phyloP scores from a whole-genome alignment of 148 eudicot genomes.

The Persicaria tinctoria region DNA sequence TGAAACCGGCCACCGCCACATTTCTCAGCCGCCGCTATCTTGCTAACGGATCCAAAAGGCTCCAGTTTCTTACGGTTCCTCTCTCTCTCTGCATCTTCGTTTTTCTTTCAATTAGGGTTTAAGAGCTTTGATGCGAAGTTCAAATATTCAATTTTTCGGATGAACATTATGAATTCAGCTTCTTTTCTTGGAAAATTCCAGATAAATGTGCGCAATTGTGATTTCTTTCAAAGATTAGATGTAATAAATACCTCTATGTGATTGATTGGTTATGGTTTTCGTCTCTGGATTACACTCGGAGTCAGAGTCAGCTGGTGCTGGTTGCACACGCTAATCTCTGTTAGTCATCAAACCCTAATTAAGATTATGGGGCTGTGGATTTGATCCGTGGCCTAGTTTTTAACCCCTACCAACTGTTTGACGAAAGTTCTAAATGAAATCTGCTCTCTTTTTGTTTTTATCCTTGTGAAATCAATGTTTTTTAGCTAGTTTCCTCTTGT shows the following conservation, averaged over 20 bases:
- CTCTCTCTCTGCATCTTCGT: neutral
- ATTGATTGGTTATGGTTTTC: neutral
- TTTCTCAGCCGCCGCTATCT: neutral
- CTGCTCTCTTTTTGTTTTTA: neutral
- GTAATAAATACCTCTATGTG: neutral
- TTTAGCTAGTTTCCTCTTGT: neutral
- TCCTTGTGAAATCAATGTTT: neutral
- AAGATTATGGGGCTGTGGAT: neutral
- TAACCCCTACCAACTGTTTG: slow-evolving; percentile 5
- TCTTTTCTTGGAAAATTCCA: neutral
- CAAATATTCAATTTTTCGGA: neutral
- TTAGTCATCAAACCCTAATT: neutral
- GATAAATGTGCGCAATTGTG: neutral
- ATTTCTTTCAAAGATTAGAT: neutral
- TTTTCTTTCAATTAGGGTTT: neutral
- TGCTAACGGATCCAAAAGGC: neutral
- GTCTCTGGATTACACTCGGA: neutral
- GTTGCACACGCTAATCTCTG: neutral
- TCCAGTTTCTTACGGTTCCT: neutral
- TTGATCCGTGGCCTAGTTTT: neutral
- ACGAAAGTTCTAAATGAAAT: neutral
- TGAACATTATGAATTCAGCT: neutral
- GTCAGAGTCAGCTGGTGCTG: neutral
- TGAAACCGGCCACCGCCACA: neutral
- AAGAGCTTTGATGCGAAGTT: neutral